Evolutionary conservation across 2,329 filamentous ascomycete species (phyloP).

Genomic region (Dryadomyces quercus-mongolicae): DNA sequence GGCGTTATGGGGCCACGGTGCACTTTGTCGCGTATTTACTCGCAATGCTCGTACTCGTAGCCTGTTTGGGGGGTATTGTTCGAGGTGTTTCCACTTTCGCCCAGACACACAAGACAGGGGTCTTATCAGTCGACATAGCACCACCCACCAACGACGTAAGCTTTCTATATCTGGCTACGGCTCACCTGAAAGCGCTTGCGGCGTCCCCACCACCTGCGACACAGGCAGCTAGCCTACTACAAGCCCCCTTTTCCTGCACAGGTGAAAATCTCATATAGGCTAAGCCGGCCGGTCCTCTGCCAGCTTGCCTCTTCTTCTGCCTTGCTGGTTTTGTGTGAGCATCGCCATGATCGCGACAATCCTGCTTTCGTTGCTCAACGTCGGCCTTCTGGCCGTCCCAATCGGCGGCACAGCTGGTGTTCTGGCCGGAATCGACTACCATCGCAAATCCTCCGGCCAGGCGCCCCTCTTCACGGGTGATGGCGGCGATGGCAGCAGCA

Average conservation of each 20-base stretch:
- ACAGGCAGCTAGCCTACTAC: background rate
- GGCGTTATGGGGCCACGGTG: too few species aligned
- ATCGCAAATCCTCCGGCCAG: constrained; percentile 28
- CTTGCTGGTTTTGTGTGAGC: background rate
- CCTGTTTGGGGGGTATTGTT: background rate
- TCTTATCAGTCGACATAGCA: background rate
- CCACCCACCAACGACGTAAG: background rate
- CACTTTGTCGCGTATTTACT: background rate
- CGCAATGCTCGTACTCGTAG: background rate
- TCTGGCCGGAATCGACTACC: constrained; percentile 33
- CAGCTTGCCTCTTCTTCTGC: background rate
- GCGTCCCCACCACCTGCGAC: background rate
- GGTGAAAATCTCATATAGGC: background rate
- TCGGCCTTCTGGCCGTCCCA: constrained; percentile 31
- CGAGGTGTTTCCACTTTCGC: background rate
- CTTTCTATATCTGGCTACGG: background rate
- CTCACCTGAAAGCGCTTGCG: too few species aligned
- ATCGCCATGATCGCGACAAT: constrained; percentile 21
- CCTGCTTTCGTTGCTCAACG: constrained; percentile 34
- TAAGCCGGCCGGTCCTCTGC: background rate
- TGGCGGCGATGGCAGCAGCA: constrained; percentile 6
- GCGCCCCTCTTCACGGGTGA: constrained; percentile 29
- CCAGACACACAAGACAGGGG: background rate
- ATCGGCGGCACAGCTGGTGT: constrained; percentile 23
- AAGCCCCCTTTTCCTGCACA: background rate